Evolutionary conservation across 2,329 filamentous ascomycete species (phyloP).

Genomic region (Lasiodiplodia citricola): DNA sequence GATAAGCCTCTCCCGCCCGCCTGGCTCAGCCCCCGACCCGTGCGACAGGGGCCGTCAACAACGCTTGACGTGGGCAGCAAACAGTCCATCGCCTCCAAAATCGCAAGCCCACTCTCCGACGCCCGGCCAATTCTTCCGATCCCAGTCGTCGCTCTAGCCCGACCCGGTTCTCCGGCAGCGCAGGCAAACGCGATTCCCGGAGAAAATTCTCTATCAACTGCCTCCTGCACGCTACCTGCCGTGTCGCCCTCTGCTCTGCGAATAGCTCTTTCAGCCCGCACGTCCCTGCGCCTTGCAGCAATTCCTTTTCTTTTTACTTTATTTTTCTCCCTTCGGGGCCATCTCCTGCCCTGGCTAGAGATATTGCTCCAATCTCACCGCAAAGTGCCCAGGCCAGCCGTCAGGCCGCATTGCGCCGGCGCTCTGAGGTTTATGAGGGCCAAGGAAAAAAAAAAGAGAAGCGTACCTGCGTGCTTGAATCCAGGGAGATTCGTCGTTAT

Average conservation of each 20-base stretch:
- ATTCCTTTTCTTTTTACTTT: background rate
- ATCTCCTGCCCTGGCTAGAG: background rate
- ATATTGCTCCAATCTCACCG: background rate
- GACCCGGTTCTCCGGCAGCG: background rate
- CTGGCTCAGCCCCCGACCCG: conserved; percentile 16
- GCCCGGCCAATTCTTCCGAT: background rate
- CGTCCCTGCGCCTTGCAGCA: conserved; percentile 1
- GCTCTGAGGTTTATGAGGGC: background rate
- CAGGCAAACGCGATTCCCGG: background rate
- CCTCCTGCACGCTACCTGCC: conserved; percentile 12
- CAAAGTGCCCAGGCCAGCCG: background rate
- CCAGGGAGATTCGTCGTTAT: conserved; percentile 1
- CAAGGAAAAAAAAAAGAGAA: background rate
- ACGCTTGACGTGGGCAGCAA: background rate
- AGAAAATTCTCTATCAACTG: background rate
- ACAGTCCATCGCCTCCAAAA: background rate
- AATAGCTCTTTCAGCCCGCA: background rate
- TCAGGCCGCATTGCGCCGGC: background rate
- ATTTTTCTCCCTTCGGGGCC: background rate
- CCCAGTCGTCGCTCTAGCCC: background rate
- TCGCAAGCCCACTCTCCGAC: conserved; percentile 1
- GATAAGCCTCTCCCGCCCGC: conserved; percentile 23
- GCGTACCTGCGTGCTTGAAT: background rate
- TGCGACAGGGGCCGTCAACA: conserved; percentile 9
- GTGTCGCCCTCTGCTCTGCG: background rate